These are phyloP conservation scores for Coemansia sp. DNA, from an alignment of 192 early-diverging fungal genomes.

Conservation along the genomic window DNA sequence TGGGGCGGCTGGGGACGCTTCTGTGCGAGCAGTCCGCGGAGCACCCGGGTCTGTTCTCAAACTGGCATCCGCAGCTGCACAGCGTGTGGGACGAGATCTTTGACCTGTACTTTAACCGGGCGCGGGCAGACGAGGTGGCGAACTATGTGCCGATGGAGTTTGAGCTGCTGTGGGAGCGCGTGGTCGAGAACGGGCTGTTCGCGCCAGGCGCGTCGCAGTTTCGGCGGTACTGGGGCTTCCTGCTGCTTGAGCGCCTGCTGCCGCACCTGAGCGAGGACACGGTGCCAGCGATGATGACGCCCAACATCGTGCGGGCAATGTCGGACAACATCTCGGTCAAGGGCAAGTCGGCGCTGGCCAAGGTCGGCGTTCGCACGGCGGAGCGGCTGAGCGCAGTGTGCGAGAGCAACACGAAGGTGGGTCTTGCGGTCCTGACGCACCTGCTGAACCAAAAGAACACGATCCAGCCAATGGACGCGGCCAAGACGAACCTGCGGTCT, in stretches of 20 bases:
- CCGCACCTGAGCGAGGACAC: conserved; percentile 37
- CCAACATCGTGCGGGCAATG: conserved; percentile 80
- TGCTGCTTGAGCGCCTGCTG: conserved; percentile 65
- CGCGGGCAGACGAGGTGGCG: conserved; percentile 22
- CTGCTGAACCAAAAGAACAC: conserved; percentile 72
- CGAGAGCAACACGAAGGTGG: conserved; percentile 65
- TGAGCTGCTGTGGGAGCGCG: conserved; percentile 74
- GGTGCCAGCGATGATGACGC: conserved; percentile 55
- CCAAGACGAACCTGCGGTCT: conserved; percentile 57
- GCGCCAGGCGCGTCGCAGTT: conserved; percentile 70
- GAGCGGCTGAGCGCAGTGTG: conserved; percentile 54
- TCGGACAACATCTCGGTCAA: conserved; percentile 81
- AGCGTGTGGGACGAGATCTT: conserved; percentile 76
- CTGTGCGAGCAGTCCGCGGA: conserved; percentile 44
- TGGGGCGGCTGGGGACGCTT: conserved; percentile 20
- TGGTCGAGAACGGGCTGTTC: conserved; percentile 79
- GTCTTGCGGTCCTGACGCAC: conserved; percentile 76
- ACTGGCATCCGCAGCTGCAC: conserved; percentile 79
- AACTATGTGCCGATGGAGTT: conserved; percentile 54
- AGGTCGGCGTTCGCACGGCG: conserved; percentile 59
- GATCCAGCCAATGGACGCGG: conserved; percentile 59
- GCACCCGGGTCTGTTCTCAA: conserved; percentile 23
- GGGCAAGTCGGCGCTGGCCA: conserved; percentile 70
- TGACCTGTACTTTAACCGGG: conserved; percentile 54
- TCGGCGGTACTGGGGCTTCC: conserved; percentile 88